Percentiles rank a stretch among this genome's conserved stretches.
Evolutionary conservation across 2,329 filamentous ascomycete species (phyloP).

Genomic region (Aureobasidium subglaciale): DNA sequence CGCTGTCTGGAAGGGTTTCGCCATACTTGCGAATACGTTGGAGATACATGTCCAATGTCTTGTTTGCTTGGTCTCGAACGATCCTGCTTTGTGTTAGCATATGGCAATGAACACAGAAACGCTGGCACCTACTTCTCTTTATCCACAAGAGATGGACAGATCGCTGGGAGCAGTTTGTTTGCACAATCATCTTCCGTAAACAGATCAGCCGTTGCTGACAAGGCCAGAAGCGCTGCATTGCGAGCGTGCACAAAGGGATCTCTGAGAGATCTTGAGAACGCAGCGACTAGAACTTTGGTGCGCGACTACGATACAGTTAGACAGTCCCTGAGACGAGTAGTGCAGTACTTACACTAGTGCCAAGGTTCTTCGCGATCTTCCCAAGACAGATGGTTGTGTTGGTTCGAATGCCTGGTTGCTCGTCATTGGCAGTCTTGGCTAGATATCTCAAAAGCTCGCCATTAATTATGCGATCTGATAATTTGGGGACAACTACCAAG

Average conservation of each 20-base stretch:
- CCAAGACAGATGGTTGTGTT: slow-evolving; percentile 97
- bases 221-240: slow-evolving; percentile 78
- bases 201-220: slow-evolving; percentile 76
- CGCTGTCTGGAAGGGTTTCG: slow-evolving; percentile 70
- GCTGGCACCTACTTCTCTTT: slow-evolving; percentile 66
- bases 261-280: slow-evolving; percentile 79
- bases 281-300: slow-evolving; percentile 84
- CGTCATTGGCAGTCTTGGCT: slow-evolving; percentile 94
- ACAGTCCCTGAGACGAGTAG: neutral
- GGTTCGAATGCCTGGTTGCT: slow-evolving; percentile 92
- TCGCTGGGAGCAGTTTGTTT: slow-evolving; percentile 68
- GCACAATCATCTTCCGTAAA: slow-evolving; percentile 91
- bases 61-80: slow-evolving; percentile 83
- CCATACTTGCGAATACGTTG: slow-evolving; percentile 74
- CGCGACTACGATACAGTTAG: slow-evolving; percentile 51
- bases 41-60: slow-evolving; percentile 81
- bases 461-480: slow-evolving; percentile 88
- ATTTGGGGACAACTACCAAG: slow-evolving; percentile 74
- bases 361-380: slow-evolving; percentile 88
- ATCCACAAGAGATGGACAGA: slow-evolving; percentile 81
- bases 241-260: slow-evolving; percentile 94
- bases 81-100: slow-evolving; percentile 39
- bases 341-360: slow-evolving; percentile 43
- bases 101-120: no score
- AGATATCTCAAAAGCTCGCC: slow-evolving; percentile 85